Conservation (phyloP, 371 early-diverging fungal species). For the Actinomortierella ambigua region DNA sequence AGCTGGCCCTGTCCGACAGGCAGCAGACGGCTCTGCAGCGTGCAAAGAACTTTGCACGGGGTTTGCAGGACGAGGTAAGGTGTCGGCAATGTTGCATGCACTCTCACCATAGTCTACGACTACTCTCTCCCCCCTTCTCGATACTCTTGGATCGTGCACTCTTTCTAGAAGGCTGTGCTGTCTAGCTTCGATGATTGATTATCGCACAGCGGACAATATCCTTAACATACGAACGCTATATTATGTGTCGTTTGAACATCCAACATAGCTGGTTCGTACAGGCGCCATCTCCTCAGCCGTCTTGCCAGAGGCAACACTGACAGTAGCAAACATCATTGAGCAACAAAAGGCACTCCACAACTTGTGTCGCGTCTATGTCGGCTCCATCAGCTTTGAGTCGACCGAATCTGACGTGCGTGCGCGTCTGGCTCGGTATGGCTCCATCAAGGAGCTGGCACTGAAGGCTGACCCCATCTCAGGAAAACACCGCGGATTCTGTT, state of each 20-base stretch:
- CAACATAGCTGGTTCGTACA: conserved; percentile 22
- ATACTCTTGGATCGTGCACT: no score
- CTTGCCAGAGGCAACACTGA: conserved; percentile 37
- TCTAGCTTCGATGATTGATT: not conserved
- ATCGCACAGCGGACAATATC: not conserved
- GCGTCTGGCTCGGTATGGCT: conserved; percentile 78
- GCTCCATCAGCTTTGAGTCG: conserved; percentile 80
- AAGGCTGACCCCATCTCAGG: conserved; percentile 71
- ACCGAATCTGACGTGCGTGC: conserved; percentile 73
- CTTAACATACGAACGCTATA: not conserved
- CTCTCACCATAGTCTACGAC: no score
- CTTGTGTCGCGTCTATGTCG: conserved; percentile 81
- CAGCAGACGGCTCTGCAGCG: conserved; percentile 24
- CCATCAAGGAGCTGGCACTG: conserved; percentile 74
- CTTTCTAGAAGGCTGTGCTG: no score
- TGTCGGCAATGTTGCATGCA: no score
- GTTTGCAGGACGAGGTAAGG: conserved; percentile 41
- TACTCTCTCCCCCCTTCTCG: no score
- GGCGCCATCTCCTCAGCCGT: conserved; percentile 22
- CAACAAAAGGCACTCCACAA: conserved; percentile 53
- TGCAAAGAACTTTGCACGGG: conserved; percentile 31
- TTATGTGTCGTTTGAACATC: not conserved
- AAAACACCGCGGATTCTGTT: conserved; percentile 87
- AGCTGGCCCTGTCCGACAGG: conserved; percentile 18
- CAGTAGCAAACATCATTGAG: conserved; percentile 32